phyloP scores from a whole-genome alignment of 495 filamentous ascomycete species.

The Apodospora peruviana region DNA sequence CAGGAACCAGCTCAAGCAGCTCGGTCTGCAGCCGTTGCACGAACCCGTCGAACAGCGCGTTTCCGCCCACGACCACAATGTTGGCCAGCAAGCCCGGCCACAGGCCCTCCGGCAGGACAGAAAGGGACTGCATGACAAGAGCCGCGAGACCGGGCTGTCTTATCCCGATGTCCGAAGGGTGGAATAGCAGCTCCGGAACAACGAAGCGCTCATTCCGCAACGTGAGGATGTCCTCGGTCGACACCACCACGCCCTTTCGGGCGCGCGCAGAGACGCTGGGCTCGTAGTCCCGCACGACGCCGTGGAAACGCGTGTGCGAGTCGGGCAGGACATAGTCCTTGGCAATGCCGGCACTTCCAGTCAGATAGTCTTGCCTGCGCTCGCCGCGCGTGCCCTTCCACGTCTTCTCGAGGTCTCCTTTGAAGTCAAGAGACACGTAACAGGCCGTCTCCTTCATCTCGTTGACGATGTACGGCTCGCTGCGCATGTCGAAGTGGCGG shows the following conservation, averaged over 20 bases:
- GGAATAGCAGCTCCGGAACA: slow-evolving; percentile 87
- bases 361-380: slow-evolving; percentile 32
- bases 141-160: slow-evolving; percentile 78
- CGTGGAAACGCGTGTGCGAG: slow-evolving; percentile 69
- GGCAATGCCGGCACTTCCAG: slow-evolving; percentile 67
- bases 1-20: slow-evolving; percentile 65
- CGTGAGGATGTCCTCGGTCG: slow-evolving; percentile 75
- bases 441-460: slow-evolving; percentile 91
- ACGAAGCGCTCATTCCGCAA: slow-evolving; percentile 87
- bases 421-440: slow-evolving; percentile 76
- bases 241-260: slow-evolving; percentile 54
- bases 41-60: slow-evolving; percentile 72
- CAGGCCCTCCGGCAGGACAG: slow-evolving; percentile 66
- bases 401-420: slow-evolving; percentile 67
- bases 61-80: slow-evolving; percentile 84
- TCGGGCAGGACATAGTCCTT: slow-evolving; percentile 93
- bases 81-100: slow-evolving; percentile 80
- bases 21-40: slow-evolving; percentile 77
- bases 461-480: slow-evolving; percentile 87
- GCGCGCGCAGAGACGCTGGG: slow-evolving; percentile 48
- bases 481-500: slow-evolving; percentile 88
- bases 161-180: slow-evolving; percentile 79
- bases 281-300: slow-evolving; percentile 72
- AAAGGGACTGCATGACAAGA: slow-evolving; percentile 72
- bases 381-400: slow-evolving; percentile 74